Percentiles rank a stretch among this genome's conserved stretches.
Conservation (phyloP, 768 basidiomycete genomes). For the Pholiota molesta region DNA sequence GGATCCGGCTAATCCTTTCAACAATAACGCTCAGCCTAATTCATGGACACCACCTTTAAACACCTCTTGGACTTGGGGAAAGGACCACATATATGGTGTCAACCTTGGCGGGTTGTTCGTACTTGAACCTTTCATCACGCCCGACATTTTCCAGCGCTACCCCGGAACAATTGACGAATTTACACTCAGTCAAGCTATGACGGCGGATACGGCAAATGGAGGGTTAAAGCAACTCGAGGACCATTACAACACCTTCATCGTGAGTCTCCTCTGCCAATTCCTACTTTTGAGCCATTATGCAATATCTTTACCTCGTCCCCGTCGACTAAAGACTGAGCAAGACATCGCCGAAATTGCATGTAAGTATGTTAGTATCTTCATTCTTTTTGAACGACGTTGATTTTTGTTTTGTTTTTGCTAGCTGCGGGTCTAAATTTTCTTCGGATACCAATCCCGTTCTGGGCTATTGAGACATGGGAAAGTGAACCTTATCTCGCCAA, state of each 20-base stretch:
- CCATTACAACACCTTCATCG: conserved; percentile 83
- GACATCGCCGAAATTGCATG: conserved; percentile 86
- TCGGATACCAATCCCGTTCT: conserved; percentile 80
- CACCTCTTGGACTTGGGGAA: conserved; percentile 67
- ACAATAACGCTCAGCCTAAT: conserved; percentile 67
- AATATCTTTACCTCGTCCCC: neutral
- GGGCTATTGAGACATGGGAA: conserved; percentile 79
- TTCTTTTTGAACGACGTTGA: neutral
- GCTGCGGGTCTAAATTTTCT: conserved; percentile 85
- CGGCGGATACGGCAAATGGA: conserved; percentile 57
- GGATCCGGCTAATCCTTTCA: conserved; percentile 69
- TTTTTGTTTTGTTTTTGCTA: conserved; percentile 8
- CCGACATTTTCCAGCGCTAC: conserved; percentile 63
- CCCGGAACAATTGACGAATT: conserved; percentile 62
- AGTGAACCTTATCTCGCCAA: conserved; percentile 78
- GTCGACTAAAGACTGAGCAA: conserved; percentile 69
- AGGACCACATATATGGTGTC: conserved; percentile 59
- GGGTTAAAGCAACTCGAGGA: conserved; percentile 64
- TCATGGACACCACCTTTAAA: conserved; percentile 76
- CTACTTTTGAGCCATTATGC: neutral
- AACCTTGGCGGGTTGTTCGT: conserved; percentile 78
- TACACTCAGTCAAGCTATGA: conserved; percentile 68
- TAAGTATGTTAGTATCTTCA: conserved; percentile 37
- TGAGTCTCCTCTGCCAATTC: conserved; percentile 36
- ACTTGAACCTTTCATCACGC: conserved; percentile 76